Evolutionary conservation across 179 eudicot genomes (phyloP), one percentile per base, ranked within the genome.

Genomic region (Silene noctiflora): DNA sequence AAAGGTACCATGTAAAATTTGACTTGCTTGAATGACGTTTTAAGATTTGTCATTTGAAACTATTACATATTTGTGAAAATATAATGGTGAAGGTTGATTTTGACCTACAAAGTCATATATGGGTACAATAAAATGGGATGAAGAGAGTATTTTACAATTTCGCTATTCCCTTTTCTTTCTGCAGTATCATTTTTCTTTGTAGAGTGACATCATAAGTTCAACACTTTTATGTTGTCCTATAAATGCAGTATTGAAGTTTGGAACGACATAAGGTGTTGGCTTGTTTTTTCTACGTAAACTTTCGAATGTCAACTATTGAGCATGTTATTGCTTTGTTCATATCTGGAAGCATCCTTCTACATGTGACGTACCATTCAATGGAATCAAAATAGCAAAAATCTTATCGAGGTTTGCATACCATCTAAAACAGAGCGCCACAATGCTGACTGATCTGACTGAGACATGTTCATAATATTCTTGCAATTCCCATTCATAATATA

Each of bases 401-500:
- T 63, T 33, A 27, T 68, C 55, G 17, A 76, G 12, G 7, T 69
- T 39, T 11, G 4, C 66, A 29, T 92, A 94, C 99, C 95, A 82
- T 91, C 85, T 76, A 93, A 58, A 78, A 93, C 87, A 75, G 97
- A 88, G 48, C 79, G 84, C 99, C 99, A 95, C 79, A 95, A 89
- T 46, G 93, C 97, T 76, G 81, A 69, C 77, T 95, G 97, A 85
- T 95, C 99, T 74, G 87, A 77, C 76, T 95, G 97, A 62, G 99
- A 91, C 97, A 93, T 88, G 85, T 89, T 91, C 99, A 95, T 95
- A 44, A 95, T 81, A 84, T 89, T 93, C 83, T 95, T 93, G 90
- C 96, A 88, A 86, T 87, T 95, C 25, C 99, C 99, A 78, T 79
- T 87, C 64, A 95, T 89, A 73, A 95, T 86, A 73, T 89, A 95